These are phyloP conservation scores for Echinosophora koreensis DNA, from an alignment of 306 rosid species.

Conservation along the genomic window DNA sequence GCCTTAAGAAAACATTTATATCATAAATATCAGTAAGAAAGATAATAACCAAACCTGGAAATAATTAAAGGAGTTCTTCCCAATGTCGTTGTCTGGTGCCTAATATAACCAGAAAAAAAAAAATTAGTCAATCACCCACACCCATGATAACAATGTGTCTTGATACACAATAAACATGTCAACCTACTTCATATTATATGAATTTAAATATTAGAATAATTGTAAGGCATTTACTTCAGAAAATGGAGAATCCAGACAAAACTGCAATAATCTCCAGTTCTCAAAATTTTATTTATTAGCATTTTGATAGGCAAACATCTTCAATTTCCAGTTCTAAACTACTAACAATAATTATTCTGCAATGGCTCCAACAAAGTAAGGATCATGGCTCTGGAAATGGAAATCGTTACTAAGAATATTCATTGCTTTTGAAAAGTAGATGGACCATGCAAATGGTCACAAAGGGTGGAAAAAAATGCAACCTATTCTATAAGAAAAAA, in stretches of 20 bases:
- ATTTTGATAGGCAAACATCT: neutral
- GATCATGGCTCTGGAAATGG: neutral
- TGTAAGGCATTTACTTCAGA: neutral
- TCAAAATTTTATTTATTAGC: neutral
- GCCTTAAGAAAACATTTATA: slow-evolving; percentile 20
- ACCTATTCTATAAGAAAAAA: neutral
- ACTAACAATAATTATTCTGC: neutral
- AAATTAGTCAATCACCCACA: slow-evolving; percentile 45
- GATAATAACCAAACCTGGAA: slow-evolving; percentile 75
- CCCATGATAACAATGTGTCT: slow-evolving; percentile 4
- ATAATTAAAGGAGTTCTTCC: slow-evolving; percentile 91
- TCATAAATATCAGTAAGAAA: slow-evolving; percentile 13
- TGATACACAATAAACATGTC: neutral
- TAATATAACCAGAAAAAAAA: slow-evolving; percentile 47
- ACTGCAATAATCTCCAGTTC: neutral
- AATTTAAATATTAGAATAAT: slow-evolving; percentile 2
- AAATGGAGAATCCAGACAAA: slow-evolving; percentile 7
- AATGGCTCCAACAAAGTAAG: neutral
- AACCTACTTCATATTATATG: slow-evolving; percentile 16
- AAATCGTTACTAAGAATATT: neutral
- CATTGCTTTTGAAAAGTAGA: neutral
- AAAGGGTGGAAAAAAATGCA: neutral
- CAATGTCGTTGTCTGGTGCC: slow-evolving; percentile 95
- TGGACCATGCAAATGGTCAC: neutral
- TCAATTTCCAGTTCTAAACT: slow-evolving; percentile 4